Evolutionary conservation across 2,329 filamentous ascomycete species (phyloP), one percentile per base, ranked within the genome.

Genomic region (Cladosporium sp.): DNA sequence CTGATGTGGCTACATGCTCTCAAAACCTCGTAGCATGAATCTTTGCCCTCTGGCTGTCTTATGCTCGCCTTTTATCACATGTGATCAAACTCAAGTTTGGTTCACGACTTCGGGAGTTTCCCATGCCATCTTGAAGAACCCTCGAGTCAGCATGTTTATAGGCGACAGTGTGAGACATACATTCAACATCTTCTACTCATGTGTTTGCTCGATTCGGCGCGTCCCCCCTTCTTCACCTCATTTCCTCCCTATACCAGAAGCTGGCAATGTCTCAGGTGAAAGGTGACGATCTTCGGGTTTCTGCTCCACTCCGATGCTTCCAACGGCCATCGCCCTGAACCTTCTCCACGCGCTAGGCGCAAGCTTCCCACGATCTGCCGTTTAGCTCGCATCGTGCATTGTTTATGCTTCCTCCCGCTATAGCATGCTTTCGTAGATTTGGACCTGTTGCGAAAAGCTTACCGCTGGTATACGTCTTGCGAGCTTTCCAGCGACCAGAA

Each of bases 161-260:
- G 30, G 4, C 30, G 8, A 5, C 30, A 34, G 5, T 9, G 30
- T 34, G 30, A 34, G 30, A 34, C 30, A 34, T 9, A 5, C 9
- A 25, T 8, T 12, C 30, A 34, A 34, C 30, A 34, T 8, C 30
- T 3, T 12, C 30, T 3, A 34, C 43, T 14, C 8, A 47, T 11
- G 15, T 47, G 5, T 14, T 30, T 47, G 7, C 43, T 30, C 47
- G 30, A 50, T 50, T 22, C n/a, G 30, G 47, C 17, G 47, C 17
- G 0, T 20, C 17, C 30, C 17, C 30, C 22, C 30, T 5, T 47
- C 30, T 56, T 12, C 42, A 30, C 30, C 25, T 56, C 54, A 56
- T 56, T 49, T 56, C 54, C 54, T 56, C 54, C 54, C 49, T 56
- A 37, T 39, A 22, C 34, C 25, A 55, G 38, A 55, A 42, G 38